These are phyloP conservation scores for Fusarium decemcellulare DNA, from an alignment of 2,329 filamentous ascomycete species.

Conservation along the genomic window DNA sequence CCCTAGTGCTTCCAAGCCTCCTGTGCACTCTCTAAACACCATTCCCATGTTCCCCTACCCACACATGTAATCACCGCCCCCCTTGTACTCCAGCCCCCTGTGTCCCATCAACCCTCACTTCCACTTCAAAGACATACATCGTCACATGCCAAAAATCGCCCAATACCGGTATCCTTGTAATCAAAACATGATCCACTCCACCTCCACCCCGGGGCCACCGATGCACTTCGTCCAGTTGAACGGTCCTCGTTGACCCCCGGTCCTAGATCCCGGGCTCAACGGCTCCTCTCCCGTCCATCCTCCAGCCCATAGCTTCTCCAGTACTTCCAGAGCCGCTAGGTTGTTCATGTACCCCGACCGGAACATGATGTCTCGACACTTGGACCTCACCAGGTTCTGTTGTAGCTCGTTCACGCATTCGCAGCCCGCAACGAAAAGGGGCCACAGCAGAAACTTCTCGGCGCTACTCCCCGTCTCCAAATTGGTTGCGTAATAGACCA, in stretches of 20 bases:
- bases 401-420: constrained; percentile 89
- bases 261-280: constrained; percentile 49
- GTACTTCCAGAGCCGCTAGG: constrained; percentile 84
- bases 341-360: constrained; percentile 97
- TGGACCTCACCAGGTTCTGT: constrained; percentile 82
- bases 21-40: background rate
- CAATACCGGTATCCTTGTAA: constrained; percentile 24
- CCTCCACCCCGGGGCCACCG: constrained; percentile 68
- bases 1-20: constrained; percentile 15
- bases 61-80: constrained; percentile 26
- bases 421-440: constrained; percentile 89
- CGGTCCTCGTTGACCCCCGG: constrained; percentile 61
- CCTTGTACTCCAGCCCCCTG: constrained; percentile 31
- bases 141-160: constrained; percentile 36
- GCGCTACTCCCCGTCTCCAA: constrained; percentile 80
- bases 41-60: constrained; percentile 18
- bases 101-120: constrained; percentile 26
- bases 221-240: constrained; percentile 73
- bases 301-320: constrained; percentile 86
- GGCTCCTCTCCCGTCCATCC: constrained; percentile 60
- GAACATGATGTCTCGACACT: constrained; percentile 88
- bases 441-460: constrained; percentile 94
- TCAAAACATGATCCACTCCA: constrained; percentile 78
- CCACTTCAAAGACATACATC: constrained; percentile 11
- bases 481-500: constrained; percentile 86